phyloP scores from a whole-genome alignment of 768 basidiomycete genomes.

The Kockovaella imperatae region DNA sequence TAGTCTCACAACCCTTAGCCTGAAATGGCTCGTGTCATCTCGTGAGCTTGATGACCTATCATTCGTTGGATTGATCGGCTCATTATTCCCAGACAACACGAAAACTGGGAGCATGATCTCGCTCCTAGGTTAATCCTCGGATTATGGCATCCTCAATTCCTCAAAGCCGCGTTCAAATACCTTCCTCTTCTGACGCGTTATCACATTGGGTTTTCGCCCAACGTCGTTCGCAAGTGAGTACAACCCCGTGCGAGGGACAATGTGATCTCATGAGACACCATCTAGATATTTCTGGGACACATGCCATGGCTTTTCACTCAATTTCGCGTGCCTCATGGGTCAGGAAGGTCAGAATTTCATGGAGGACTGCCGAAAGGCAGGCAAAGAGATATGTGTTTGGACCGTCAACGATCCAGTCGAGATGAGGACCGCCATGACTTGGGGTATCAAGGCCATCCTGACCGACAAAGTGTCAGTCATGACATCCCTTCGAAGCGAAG shows the following conservation, averaged over 20 bases:
- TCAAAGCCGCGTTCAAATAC: slow-evolving; percentile 35
- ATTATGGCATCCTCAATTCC: slow-evolving; percentile 46
- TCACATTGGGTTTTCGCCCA: slow-evolving; percentile 43
- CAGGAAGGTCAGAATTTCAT: slow-evolving; percentile 40
- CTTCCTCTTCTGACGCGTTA: slow-evolving; percentile 39
- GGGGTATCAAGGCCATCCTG: slow-evolving; percentile 44
- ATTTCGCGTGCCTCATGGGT: slow-evolving; percentile 39
- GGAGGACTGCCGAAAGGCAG: slow-evolving; percentile 35
- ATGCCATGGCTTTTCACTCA: slow-evolving; percentile 41
- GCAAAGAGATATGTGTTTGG: slow-evolving; percentile 44
- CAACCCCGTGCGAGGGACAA: too few relatives aligned
- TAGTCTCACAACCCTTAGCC: slow-evolving; percentile 23
- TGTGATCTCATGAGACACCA: too few relatives aligned
- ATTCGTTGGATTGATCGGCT: too few relatives aligned
- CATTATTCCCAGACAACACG: slow-evolving; percentile 9
- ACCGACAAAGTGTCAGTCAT: slow-evolving; percentile 41
- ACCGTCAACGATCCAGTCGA: slow-evolving; percentile 44
- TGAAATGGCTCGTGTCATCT: slow-evolving; percentile 41
- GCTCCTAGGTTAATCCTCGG: slow-evolving; percentile 44
- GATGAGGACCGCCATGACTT: slow-evolving; percentile 36
- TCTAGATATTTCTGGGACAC: slow-evolving; percentile 44
- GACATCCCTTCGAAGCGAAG: slow-evolving; percentile 34
- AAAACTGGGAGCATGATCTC: slow-evolving; percentile 26
- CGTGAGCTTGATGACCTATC: slow-evolving; percentile 8
- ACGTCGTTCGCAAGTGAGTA: slow-evolving; percentile 32